Conservation (phyloP, 306 rosid species). For the Cicer cuneatum region DNA sequence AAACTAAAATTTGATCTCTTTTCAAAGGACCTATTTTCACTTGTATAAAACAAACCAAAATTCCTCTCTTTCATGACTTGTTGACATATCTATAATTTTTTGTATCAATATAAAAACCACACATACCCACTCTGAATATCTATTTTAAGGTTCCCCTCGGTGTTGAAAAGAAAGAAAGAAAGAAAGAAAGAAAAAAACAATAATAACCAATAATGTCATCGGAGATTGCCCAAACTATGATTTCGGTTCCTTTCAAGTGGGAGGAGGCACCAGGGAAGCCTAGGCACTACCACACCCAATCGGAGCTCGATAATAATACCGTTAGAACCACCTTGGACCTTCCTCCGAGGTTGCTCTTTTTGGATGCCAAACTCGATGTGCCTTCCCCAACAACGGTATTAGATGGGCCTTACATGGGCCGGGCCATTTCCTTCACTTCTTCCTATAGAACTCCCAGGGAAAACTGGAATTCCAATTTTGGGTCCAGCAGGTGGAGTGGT, state of each 20-base stretch:
- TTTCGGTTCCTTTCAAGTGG: slow-evolving; percentile 87
- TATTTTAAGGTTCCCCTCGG: neutral
- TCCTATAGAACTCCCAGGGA: slow-evolving; percentile 55
- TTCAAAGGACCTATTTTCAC: slow-evolving; percentile 29
- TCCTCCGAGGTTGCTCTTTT: slow-evolving; percentile 76
- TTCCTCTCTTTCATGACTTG: slow-evolving; percentile 42
- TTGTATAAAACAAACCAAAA: slow-evolving; percentile 38
- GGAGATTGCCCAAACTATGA: slow-evolving; percentile 46
- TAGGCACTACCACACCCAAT: slow-evolving; percentile 42
- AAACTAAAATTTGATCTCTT: slow-evolving; percentile 39
- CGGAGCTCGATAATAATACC: slow-evolving; percentile 38
- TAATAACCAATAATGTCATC: slow-evolving; percentile 26
- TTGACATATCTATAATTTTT: slow-evolving; percentile 36
- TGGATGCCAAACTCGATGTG: slow-evolving; percentile 44
- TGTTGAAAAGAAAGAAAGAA: too few relatives aligned
- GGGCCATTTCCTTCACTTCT: slow-evolving; percentile 63
- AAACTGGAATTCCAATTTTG: slow-evolving; percentile 53
- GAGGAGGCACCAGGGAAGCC: slow-evolving; percentile 98
- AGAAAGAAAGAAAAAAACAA: too few relatives aligned
- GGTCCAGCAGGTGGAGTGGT: slow-evolving; percentile 71
- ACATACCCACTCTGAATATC: neutral
- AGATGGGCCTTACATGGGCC: slow-evolving; percentile 75
- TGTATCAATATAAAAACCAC: neutral
- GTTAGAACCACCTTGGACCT: slow-evolving; percentile 58
- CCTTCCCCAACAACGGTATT: slow-evolving; percentile 75